A percentile compares a stretch with the other conserved stretches of the same genome.
Conservation (phyloP, 208 protist species). For the Leishmania aethiopica region DNA sequence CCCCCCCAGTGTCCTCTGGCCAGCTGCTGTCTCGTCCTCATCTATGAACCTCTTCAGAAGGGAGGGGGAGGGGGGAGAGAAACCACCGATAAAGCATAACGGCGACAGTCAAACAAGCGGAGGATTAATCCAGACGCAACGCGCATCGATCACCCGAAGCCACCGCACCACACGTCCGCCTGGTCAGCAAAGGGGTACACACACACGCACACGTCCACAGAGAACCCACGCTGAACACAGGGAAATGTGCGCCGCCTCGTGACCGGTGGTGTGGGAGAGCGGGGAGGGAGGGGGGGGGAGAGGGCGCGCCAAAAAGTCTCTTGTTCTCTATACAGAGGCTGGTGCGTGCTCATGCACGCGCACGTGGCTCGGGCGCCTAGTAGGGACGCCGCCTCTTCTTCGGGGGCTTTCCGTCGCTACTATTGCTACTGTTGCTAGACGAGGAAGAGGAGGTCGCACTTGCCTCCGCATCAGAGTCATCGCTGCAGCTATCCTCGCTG, state of each 20-base stretch:
- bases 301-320: neutral
- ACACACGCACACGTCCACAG: neutral
- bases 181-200: neutral
- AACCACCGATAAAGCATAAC: neutral
- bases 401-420: neutral
- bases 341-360: neutral
- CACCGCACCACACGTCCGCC: neutral
- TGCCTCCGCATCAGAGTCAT: neutral
- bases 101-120: neutral
- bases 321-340: neutral
- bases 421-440: slow-evolving; percentile 14
- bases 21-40: neutral
- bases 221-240: neutral
- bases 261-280: neutral
- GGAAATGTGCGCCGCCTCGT: neutral
- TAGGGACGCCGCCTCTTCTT: slow-evolving; percentile 15
- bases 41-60: neutral
- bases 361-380: neutral
- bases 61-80: neutral
- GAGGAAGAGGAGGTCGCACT: slow-evolving; percentile 12
- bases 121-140: neutral
- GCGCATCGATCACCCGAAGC: neutral
- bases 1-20: neutral
- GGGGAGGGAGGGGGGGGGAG: neutral
- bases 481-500: slow-evolving; percentile 16